These are phyloP conservation scores for Tylopilus sp. DNA, from an alignment of 768 basidiomycete species.

Conservation along the genomic window DNA sequence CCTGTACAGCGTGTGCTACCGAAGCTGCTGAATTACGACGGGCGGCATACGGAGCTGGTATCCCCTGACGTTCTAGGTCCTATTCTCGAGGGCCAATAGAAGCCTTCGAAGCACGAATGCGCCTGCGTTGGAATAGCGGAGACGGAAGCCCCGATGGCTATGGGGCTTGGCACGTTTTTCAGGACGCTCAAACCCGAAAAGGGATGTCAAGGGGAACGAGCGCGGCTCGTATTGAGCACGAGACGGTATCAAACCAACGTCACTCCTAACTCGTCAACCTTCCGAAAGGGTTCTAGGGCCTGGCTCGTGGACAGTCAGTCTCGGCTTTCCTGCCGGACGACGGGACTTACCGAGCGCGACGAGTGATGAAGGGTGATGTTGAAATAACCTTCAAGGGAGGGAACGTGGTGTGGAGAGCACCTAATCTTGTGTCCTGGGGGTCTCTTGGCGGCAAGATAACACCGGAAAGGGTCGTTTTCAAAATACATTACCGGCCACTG, in stretches of 20 bases:
- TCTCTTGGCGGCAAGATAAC: slow-evolving; percentile 20
- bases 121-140: slow-evolving; percentile 20
- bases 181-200: slow-evolving; percentile 9
- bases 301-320: not conserved
- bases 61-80: slow-evolving; percentile 8
- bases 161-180: slow-evolving; percentile 22
- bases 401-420: slow-evolving; percentile 31
- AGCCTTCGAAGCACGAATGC: slow-evolving; percentile 11
- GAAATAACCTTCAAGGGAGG: slow-evolving; percentile 30
- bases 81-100: slow-evolving; percentile 21
- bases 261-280: slow-evolving; percentile 7
- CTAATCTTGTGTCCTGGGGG: slow-evolving; percentile 7
- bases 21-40: slow-evolving; percentile 8
- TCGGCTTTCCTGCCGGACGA: slow-evolving; percentile 10
- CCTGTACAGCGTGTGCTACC: slow-evolving; percentile 7
- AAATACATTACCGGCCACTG: slow-evolving; percentile 9
- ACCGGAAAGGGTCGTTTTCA: slow-evolving; percentile 19
- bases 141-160: slow-evolving; percentile 29
- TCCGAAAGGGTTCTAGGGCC: slow-evolving; percentile 19
- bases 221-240: slow-evolving; percentile 11
- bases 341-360: slow-evolving; percentile 23
- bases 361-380: slow-evolving; percentile 3
- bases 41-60: slow-evolving; percentile 9
- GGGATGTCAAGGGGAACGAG: slow-evolving; percentile 13
- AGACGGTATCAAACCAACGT: slow-evolving; percentile 11